These are phyloP conservation scores for Solanum chacoense DNA, from an alignment of 305 asterid species.

Conservation along the genomic window DNA sequence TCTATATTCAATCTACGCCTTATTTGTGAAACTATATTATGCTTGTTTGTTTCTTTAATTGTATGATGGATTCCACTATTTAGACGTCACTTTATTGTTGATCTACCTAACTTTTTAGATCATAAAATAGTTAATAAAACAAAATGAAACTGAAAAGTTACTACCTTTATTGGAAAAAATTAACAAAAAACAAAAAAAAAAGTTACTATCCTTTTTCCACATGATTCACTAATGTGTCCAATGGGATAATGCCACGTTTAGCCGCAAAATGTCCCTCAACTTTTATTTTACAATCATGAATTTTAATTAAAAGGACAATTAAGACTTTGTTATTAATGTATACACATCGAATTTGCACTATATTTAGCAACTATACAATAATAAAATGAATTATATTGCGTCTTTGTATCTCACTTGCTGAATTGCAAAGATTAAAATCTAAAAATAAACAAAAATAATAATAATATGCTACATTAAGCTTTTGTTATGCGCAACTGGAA, in stretches of 20 bases:
- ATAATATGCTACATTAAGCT: too few species aligned
- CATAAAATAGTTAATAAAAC: background rate
- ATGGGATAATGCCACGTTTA: background rate
- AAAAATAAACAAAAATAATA: too few species aligned
- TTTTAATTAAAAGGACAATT: background rate
- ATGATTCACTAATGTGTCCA: background rate
- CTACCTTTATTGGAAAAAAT: background rate
- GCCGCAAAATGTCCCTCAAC: background rate
- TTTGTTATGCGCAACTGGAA: too few species aligned
- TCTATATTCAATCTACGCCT: too few species aligned
- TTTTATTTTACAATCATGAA: background rate
- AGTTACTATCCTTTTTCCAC: background rate
- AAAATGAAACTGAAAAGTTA: background rate
- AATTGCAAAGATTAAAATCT: background rate
- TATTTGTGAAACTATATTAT: too few species aligned
- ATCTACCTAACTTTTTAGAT: background rate
- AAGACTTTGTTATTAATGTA: background rate
- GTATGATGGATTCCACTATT: background rate
- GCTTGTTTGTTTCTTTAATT: background rate
- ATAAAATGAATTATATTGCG: background rate
- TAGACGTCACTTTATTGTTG: background rate
- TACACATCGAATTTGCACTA: background rate
- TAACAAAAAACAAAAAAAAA: background rate
- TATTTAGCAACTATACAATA: background rate
- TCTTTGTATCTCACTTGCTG: background rate